Evolutionary conservation across 75 land plant genomes (phyloP), one percentile per base, ranked within the genome.

Genomic region (Pinus albicaulis): DNA sequence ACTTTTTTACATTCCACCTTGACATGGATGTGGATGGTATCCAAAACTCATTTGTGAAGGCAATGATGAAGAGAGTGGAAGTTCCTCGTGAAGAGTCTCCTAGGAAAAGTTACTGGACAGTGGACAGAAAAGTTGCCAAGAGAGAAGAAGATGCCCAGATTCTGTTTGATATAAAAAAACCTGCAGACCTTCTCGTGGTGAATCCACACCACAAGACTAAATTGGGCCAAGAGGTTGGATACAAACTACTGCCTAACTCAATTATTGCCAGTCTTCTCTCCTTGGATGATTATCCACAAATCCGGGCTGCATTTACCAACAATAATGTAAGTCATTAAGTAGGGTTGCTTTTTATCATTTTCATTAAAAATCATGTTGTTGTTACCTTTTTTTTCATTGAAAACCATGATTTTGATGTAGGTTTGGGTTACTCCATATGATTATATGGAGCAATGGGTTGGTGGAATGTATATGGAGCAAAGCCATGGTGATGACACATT

Each of bases 11-110:
- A 3, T 92, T 82, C 78, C 81, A 89, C 73, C 76, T 89, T 7
- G 94, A 92, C 70, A 78, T 92, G 15, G 94, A 92, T 62, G 82
- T 87, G 44, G 94, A 92, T 75, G 94, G 94, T 31, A 57, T 62
- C 58, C 36, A 79, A 23, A 92, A 89, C 70, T 82, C 94, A 1
- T 92, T 92, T 57, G 82, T 87, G 16, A 74, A 87, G 58, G 73
- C 85, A 48, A 87, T 78, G 60, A 25, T 92, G 73, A 44, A 74
- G 44, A 87, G 85, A 48, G 70, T 36, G 23, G 65, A 80, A 24
- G 73, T 53, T 52, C 41, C 66, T 7, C 11, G 73, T 11, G 58
- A 68, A 57, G 31, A 5, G 19, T 87, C 86, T 10, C 85, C 76
- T 1, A 81, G 92, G 69, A 85, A 84, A 74, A 92, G 90, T 75